Evolutionary conservation across 768 basidiomycete genomes (phyloP).

Genomic region (Rhodotorula diobovata): DNA sequence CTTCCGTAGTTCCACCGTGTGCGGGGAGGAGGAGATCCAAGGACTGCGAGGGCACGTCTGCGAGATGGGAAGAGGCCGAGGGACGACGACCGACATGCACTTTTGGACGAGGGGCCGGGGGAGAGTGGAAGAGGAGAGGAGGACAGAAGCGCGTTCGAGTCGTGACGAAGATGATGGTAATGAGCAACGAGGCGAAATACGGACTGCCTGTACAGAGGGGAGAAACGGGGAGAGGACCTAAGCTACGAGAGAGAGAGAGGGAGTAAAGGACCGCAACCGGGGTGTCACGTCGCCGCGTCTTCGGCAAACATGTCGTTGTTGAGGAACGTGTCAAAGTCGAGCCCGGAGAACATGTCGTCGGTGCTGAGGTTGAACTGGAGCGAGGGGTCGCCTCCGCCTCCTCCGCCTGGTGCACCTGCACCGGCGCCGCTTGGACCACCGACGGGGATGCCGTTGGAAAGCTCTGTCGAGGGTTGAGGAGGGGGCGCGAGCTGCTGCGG

Average conservation of each 20-base stretch:
- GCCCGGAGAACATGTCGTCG: conserved; percentile 17
- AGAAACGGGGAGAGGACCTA: too few relatives aligned
- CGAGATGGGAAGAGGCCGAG: not conserved
- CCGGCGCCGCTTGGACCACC: not conserved
- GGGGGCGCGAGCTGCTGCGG: conserved; percentile 1
- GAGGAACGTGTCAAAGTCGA: conserved; percentile 35
- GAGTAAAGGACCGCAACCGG: not conserved
- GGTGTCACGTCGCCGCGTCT: conserved; percentile 6
- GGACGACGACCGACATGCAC: not conserved
- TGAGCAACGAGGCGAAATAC: not conserved
- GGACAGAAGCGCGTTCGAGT: too few relatives aligned
- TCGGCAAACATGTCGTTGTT: conserved; percentile 35
- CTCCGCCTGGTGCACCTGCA: not conserved
- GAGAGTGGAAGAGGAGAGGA: too few relatives aligned
- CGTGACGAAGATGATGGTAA: too few relatives aligned
- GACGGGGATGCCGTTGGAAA: conserved; percentile 1
- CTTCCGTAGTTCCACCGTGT: too few relatives aligned
- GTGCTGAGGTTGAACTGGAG: conserved; percentile 8
- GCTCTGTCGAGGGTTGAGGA: not conserved
- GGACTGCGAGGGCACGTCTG: too few relatives aligned
- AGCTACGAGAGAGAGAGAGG: not conserved
- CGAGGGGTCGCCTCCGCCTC: not conserved
- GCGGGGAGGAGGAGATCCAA: too few relatives aligned
- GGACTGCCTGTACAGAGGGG: too few relatives aligned
- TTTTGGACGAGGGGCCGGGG: too few relatives aligned